A percentile compares a stretch with the other conserved stretches of the same genome.
These are phyloP conservation scores for Fonsecaea pedrosoi DNA, from an alignment of 2,329 filamentous ascomycete species.

Conservation along the genomic window DNA sequence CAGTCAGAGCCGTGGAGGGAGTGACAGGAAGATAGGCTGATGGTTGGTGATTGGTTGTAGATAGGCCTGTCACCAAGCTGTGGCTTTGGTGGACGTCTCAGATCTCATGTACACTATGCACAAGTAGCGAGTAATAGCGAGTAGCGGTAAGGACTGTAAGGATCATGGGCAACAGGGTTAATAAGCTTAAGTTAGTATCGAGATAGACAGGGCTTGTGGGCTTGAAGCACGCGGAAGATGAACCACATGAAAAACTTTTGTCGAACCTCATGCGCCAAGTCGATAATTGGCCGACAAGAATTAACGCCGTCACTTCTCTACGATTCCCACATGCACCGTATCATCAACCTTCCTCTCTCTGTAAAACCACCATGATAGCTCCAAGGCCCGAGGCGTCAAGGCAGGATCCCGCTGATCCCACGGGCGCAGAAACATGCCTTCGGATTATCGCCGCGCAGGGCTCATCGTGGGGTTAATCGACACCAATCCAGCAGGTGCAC, in stretches of 20 bases:
- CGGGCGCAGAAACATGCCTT: neutral
- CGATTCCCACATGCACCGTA: no score
- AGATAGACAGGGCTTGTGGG: neutral
- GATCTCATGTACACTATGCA: neutral
- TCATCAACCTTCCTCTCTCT: no score
- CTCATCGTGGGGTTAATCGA: neutral
- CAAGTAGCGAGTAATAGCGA: no score
- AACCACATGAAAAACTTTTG: neutral
- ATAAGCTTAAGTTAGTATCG: constrained; percentile 2
- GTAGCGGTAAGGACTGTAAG: no score
- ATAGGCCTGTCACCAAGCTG: constrained; percentile 2
- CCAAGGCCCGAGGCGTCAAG: neutral
- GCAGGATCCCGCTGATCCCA: neutral
- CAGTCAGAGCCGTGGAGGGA: constrained; percentile 4
- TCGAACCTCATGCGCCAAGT: neutral
- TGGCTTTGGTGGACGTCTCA: constrained; percentile 4
- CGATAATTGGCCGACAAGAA: neutral
- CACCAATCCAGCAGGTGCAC: neutral
- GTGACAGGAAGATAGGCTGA: neutral
- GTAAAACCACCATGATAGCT: neutral
- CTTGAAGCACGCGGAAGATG: neutral
- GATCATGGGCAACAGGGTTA: neutral
- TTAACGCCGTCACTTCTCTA: neutral
- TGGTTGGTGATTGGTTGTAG: constrained; percentile 18
- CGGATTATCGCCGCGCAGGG: neutral